These are phyloP conservation scores for Xanthoceras sorbifolium DNA, from an alignment of 345 rosid species.

Conservation along the genomic window DNA sequence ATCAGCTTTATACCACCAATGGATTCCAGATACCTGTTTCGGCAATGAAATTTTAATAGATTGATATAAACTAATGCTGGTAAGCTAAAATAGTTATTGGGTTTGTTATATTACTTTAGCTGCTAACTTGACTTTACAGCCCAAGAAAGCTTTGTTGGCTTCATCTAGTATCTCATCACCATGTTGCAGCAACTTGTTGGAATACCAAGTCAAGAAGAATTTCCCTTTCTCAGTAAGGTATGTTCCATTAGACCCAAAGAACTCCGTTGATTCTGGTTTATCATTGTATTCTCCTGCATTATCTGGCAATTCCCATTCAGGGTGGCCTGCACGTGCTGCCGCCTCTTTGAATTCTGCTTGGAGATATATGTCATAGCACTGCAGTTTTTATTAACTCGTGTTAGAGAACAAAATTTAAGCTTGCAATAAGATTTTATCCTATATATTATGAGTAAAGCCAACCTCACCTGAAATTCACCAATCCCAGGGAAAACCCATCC, in stretches of 20 bases:
- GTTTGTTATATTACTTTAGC: conserved; percentile 51
- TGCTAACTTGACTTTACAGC: conserved; percentile 78
- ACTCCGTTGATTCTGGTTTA: conserved; percentile 58
- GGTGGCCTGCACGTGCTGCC: conserved; percentile 62
- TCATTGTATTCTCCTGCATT: conserved; percentile 73
- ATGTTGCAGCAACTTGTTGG: conserved; percentile 63
- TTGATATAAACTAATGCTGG: neutral
- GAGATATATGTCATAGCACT: conserved; percentile 78
- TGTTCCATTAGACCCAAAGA: conserved; percentile 62
- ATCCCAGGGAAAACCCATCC: conserved; percentile 87
- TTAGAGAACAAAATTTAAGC: neutral
- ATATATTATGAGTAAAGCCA: neutral
- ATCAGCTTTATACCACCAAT: conserved; percentile 79
- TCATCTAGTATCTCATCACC: conserved; percentile 81
- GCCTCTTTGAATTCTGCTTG: conserved; percentile 68
- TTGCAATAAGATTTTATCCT: neutral
- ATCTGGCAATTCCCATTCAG: conserved; percentile 76
- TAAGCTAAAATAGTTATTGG: neutral
- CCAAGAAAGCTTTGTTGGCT: conserved; percentile 70
- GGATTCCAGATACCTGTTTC: conserved; percentile 78
- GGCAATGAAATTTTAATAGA: neutral
- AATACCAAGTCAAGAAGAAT: conserved; percentile 83
- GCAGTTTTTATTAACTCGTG: conserved; percentile 14
- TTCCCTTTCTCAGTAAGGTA: conserved; percentile 60
- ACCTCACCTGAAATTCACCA: conserved; percentile 77